Conservation (phyloP, 345 rosid genomes). For the Conringia planisiliqua region DNA sequence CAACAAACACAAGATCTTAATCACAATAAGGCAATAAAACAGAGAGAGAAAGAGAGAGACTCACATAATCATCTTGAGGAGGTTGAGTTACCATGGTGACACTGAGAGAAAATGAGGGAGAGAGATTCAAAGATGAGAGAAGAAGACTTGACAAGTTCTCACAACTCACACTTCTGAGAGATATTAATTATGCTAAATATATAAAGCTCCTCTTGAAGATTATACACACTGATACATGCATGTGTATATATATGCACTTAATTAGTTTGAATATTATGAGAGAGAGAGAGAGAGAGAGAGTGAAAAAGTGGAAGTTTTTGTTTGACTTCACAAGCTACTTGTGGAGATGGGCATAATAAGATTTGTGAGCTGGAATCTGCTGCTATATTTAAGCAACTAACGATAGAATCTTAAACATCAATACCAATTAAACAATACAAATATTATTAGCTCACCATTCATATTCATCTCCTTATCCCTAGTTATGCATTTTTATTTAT, state of each 20-base stretch:
- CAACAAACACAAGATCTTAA: slow-evolving; percentile 5
- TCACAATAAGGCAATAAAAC: background rate
- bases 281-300: slow-evolving; percentile 2
- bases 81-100: slow-evolving; percentile 35
- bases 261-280: slow-evolving; percentile 21
- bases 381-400: background rate
- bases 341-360: slow-evolving; percentile 25
- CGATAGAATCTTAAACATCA: background rate
- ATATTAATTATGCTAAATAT: slow-evolving; percentile 13
- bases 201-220: slow-evolving; percentile 12
- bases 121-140: slow-evolving; percentile 3
- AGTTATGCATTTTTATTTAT: too few species aligned
- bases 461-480: too few species aligned
- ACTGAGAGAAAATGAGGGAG: background rate
- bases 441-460: background rate
- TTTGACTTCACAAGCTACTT: slow-evolving; percentile 35
- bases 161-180: slow-evolving; percentile 16
- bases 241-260: slow-evolving; percentile 9
- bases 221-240: background rate
- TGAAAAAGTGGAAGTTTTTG: slow-evolving; percentile 22
- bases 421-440: background rate
- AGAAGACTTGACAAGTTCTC: slow-evolving; percentile 8
- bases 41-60: slow-evolving; percentile 10
- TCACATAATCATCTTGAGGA: slow-evolving; percentile 26
- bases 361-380: slow-evolving; percentile 22